These are phyloP conservation scores for Thielaviopsis musarum DNA, from an alignment of 2,329 filamentous ascomycete genomes.

Conservation along the genomic window DNA sequence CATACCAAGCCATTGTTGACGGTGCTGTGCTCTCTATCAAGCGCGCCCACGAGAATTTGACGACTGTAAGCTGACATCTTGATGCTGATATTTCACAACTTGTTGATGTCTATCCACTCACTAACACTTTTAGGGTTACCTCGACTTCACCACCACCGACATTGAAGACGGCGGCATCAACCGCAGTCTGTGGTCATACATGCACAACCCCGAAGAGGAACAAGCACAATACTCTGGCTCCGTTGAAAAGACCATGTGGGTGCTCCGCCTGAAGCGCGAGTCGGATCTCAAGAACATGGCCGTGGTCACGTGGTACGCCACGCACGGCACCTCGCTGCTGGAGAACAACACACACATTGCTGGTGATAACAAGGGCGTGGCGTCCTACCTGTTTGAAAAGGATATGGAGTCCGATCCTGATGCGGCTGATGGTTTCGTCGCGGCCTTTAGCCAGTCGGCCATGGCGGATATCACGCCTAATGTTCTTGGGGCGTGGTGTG, in stretches of 20 bases:
- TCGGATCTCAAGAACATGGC: conserved; percentile 64
- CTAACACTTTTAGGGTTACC: conserved; percentile 33
- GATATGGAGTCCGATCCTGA: conserved; percentile 35
- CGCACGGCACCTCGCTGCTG: conserved; percentile 80
- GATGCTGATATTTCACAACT: too few relatives aligned
- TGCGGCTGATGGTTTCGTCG: conserved; percentile 54
- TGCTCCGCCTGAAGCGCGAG: conserved; percentile 60
- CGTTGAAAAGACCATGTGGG: conserved; percentile 45
- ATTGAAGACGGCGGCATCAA: conserved; percentile 72
- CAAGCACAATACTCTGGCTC: conserved; percentile 45
- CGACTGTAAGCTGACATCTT: conserved; percentile 27
- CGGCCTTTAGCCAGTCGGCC: conserved; percentile 80
- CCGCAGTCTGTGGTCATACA: conserved; percentile 73
- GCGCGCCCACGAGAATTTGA: conserved; percentile 33
- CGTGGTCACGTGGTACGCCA: conserved; percentile 77
- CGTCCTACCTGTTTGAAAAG: conserved; percentile 69
- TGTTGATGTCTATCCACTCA: conserved; percentile 4
- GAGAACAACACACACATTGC: conserved; percentile 83
- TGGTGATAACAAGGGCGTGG: conserved; percentile 94
- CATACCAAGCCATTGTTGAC: conserved; percentile 73
- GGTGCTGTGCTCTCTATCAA: conserved; percentile 52
- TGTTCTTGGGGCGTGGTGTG: conserved; percentile 67
- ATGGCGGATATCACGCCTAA: conserved; percentile 85
- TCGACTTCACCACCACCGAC: conserved; percentile 53
- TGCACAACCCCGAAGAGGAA: conserved; percentile 67